Percentiles rank a stretch among this genome's conserved stretches.
Evolutionary conservation across 805 yeast genomes (phyloP).

Genomic region (Candida vaughaniae): DNA sequence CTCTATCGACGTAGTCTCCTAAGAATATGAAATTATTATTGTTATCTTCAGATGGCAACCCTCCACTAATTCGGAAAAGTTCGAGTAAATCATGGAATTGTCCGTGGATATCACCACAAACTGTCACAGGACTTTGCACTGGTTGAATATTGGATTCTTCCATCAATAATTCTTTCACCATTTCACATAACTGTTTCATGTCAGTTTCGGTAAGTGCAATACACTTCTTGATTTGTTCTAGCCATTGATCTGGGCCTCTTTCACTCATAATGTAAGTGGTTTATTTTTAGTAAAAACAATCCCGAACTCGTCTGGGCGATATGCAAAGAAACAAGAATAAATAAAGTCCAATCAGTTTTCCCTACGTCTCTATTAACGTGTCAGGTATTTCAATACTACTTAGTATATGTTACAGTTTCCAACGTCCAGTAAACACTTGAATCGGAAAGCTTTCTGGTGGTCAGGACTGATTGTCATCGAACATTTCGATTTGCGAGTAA

Average conservation of each 20-base stretch:
- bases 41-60: slow-evolving; percentile 71
- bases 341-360: no score
- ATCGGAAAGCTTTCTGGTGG: no score
- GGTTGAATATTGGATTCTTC: slow-evolving; percentile 96
- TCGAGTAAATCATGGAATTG: slow-evolving; percentile 94
- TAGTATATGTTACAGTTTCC: no score
- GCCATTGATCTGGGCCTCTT: slow-evolving; percentile 82
- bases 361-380: no score
- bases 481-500: neutral
- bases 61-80: slow-evolving; percentile 87
- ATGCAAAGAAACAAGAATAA: no score
- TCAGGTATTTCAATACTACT: no score
- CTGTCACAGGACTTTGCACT: slow-evolving; percentile 89
- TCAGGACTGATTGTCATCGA: neutral
- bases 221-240: slow-evolving; percentile 89
- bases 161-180: slow-evolving; percentile 91
- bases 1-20: slow-evolving; percentile 97
- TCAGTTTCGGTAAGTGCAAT: slow-evolving; percentile 85
- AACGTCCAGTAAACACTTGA: no score
- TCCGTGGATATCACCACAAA: slow-evolving; percentile 97
- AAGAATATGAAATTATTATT: slow-evolving; percentile 61
- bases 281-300: no score
- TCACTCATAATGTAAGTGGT: slow-evolving; percentile 9
- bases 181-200: slow-evolving; percentile 94
- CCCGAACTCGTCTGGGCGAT: no score